Base-by-base conservation (phyloP, 257 asterid genomes). In the Penstemon davidsonii region DNA sequence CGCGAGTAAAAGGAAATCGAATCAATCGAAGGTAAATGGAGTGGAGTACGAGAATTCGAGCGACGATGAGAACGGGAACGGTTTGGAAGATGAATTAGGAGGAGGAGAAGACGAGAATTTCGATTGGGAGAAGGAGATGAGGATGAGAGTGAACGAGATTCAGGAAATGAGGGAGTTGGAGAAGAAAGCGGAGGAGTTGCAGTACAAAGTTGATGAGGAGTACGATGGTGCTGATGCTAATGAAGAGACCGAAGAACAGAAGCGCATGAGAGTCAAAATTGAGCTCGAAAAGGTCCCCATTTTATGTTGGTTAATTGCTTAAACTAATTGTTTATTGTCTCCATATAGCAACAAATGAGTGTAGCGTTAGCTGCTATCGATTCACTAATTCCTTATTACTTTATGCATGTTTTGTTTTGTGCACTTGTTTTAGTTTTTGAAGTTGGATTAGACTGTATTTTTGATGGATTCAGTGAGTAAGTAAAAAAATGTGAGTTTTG, bases 161-260 rank as follows among this genome's bases (percentile, higher is more conserved):
- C 95, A 92, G 69, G 98, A 88, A 63, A 90, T 82, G 93, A 82
- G 72, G 78, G 98, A 90, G 83, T 58, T 90, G 79, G 98, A 88
- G 78, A 88, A 81, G 75, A 90, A 82, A 77, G 98, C 97, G 3
- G 98, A 90, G 69, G 98, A 92, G 67, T 73, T 90, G 82, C 96
- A 86, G 84, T 78, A 78, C 61, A 72, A 57, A 66, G 85, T 83
- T 55, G 97, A 85, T 60, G 80, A 81, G 60, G 97, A 88, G 68
- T 77, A 67, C 61, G 76, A 40, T 41, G 84, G 62, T 9, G 77
- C 73, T 6, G 81, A 59, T 51, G 78, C 76, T 5, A 42, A 67
- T 41, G 90, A 87, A 61, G 95, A 87, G 64, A 80, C 85, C 18
- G 98, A 93, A 67, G 96, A 88, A 57, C 84, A 81, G 85, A 93